phyloP scores from a whole-genome alignment of 2,329 filamentous ascomycete species.

The Zymoseptoria tritici region DNA sequence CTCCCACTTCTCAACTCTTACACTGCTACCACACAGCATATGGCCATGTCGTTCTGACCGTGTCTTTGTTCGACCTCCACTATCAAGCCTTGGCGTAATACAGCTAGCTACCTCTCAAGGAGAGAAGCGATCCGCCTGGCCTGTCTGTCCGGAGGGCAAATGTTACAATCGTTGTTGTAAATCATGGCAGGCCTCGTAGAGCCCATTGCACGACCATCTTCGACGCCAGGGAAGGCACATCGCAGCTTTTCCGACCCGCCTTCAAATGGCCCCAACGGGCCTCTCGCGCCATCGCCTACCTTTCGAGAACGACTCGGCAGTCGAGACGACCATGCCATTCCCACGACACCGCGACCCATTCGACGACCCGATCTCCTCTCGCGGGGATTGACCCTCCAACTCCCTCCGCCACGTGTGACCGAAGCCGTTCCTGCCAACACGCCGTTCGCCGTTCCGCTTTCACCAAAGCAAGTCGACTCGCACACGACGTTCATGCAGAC shows the following conservation, averaged over 20 bases:
- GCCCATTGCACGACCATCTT: background rate
- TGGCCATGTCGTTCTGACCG: background rate
- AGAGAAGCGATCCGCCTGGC: background rate
- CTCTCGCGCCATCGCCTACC: slow-evolving; percentile 39
- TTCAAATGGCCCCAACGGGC: slow-evolving; percentile 21
- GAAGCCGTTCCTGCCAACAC: slow-evolving; percentile 5
- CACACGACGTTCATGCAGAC: slow-evolving; percentile 65
- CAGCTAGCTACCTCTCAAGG: background rate
- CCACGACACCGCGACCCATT: slow-evolving; percentile 50
- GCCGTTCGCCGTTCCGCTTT: slow-evolving; percentile 55
- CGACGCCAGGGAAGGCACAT: slow-evolving; percentile 2
- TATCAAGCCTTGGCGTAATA: background rate
- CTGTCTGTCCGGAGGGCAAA: background rate
- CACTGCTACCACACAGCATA: background rate
- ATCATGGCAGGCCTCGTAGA: slow-evolving; percentile 3
- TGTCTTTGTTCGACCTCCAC: background rate
- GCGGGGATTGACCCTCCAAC: slow-evolving; percentile 62
- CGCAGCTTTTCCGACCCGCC: slow-evolving; percentile 31
- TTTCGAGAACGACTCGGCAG: slow-evolving; percentile 30
- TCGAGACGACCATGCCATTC: slow-evolving; percentile 38
- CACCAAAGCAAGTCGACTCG: slow-evolving; percentile 70
- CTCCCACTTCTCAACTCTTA: background rate
- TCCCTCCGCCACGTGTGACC: slow-evolving; percentile 42
- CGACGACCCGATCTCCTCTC: slow-evolving; percentile 56
- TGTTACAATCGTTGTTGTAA: background rate